Base-by-base conservation (phyloP, 2,329 filamentous ascomycete genomes). In the Talaromyces islandicus region DNA sequence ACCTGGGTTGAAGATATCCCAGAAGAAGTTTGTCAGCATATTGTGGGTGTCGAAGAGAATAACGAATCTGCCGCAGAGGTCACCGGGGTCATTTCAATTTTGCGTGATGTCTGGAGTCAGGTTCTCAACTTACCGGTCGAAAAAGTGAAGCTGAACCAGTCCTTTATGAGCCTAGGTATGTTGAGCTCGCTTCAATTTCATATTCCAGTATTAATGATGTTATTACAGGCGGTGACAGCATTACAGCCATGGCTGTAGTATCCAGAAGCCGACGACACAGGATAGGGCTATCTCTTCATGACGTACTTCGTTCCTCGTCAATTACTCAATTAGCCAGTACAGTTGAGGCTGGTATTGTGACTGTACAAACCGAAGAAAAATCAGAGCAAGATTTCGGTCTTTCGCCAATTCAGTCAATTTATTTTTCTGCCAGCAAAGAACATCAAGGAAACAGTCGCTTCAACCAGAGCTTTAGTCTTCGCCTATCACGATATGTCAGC, bases 211-310 rank as follows among this genome's bases (percentile, higher is more conserved):
- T 11, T 61, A 35, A 58, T 50, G 29, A 24, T 17, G 41, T 38
- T 51, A 32, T 51, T 57, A 55, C 51, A 71, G 73, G 73, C 21
- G 74, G 74, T 4, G 73, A 77, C 60, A 76, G 74, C 52, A 74
- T 77, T 32, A 71, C 69, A 35, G 74, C 73, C 52, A 76, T 76
- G 73, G 69, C 71, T 9, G 68, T 75, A 24, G 69, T 75, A 29
- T 73, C 73, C 19, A 66, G 68, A n/a, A 69, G 72, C n/a, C 71
- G 72, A 24, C 73, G 71, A 43, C 68, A 70, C 25, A 71, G 71
- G 3, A 64, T 75, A 5, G 62, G 64, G n/a, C 50, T 75, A 12
- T 69, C 70, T 7, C 66, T 75, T 14, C 69, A 73, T 55, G 70
- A 70, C 38, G 68, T 75, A 29, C 62, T 75, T n/a, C 72, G 72